Evolutionary conservation across 768 basidiomycete species (phyloP), one percentile per base, ranked within the genome.

Genomic region (Lentinula sp.): DNA sequence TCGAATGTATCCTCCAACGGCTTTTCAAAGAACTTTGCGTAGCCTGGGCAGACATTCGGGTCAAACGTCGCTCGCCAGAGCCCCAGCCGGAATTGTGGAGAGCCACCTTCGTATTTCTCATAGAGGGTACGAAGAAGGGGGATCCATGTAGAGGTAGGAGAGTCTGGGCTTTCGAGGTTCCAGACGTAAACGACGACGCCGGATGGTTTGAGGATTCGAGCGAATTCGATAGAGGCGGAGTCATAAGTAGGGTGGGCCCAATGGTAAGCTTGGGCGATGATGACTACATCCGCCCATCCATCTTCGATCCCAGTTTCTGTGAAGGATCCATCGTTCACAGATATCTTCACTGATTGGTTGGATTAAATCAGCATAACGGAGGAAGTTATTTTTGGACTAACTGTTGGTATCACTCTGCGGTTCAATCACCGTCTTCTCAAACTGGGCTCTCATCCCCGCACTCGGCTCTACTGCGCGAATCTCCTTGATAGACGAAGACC

Each of bases 201-300:
- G n/a, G 74, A 73, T 0, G 91, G 88, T 68, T 89, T 90, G 53
- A 97, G 79, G 64, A 95, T 84, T 36, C 93, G 84, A 7, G 85
- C 80, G 66, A 96, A 91, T 69, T 97, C 95, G 0, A 73, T 73
- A 18, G 84, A 79, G 0, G 95, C 93, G 57, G 76, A 77, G 50
- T 85, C 81, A 68, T 86, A 88, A 70, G 95, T 83, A 9, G 88
- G 88, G n/a, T 54, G 53, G 63, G 90, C 91, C 95, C 95, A 98
- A 75, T 98, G 95, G 72, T 88, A 97, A 15, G 95, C 95, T 80
- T 91, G 90, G 4, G 91, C 92, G 39, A 91, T 81, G 57, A 91
- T 74, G 16, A 93, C 70, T n/a, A 91, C 66, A 69, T 94, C 91
- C 0, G 91, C 93, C 83, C 86, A 90, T 0, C 79, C 81, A 62